Base-by-base conservation (phyloP, 2,329 filamentous ascomycete genomes). In the Diaporthe sp. region DNA sequence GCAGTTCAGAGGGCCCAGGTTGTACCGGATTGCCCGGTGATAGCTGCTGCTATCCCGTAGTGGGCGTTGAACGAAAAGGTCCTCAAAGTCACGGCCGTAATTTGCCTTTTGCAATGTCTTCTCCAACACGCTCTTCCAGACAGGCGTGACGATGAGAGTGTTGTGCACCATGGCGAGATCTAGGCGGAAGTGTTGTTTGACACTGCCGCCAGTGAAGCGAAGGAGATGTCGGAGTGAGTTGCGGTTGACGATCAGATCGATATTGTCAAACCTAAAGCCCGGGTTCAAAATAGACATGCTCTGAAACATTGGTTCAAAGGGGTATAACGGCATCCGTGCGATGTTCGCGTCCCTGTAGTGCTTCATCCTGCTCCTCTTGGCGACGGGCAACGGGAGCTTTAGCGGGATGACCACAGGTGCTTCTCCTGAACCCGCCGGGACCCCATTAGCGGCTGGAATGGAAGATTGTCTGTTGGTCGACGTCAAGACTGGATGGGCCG, bases 161-260 rank as follows among this genome's bases (percentile, higher is more conserved):
- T 72, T 70, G 35, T 70, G 55, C 13, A 75, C 44, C 68, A 72
- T 51, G 25, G 47, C 59, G 35, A 75, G 74, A 17, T 75, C 55
- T 2, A 74, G 39, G 10, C 74, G 74, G 30, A 72, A 69, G n/a
- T 47, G 2, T 6, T 69, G 13, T n/a, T 53, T 37, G 44, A 27
- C 30, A 12, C 0, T 13, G 25, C 59, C 68, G 3, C 39, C 25
- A 61, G 27, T 59, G 55, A 82, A 78, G 30, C 79, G 73, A 19
- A 82, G 75, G 1, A 83, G 68, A 53, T 75, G 77, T 32, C 68
- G 72, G 25, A 81, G 77, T 63, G 73, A 76, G 51, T 77, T 80
- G 7, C 80, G 79, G 63, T 81, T 81, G 39, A 77, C 71, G 6
- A 83, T 69, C 5, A 83, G 37, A 42, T 83, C 80, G 30, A 82